A percentile compares a stretch with the other conserved stretches of the same genome.
These are phyloP conservation scores for Bryoerythrophyllum caledonicum DNA, from an alignment of 225 moss, liverwort and hornwort species.

Conservation along the genomic window DNA sequence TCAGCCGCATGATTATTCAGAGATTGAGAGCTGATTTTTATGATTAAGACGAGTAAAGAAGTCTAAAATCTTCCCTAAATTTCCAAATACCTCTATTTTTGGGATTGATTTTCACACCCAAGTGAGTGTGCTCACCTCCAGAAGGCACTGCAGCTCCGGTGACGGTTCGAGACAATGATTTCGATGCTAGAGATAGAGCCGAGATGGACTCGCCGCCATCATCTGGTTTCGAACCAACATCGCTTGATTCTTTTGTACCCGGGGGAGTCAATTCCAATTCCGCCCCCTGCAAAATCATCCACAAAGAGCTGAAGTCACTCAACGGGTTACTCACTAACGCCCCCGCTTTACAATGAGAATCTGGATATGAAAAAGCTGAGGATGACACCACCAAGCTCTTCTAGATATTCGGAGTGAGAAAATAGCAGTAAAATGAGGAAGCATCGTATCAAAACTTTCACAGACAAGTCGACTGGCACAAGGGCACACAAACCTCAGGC, in stretches of 20 bases:
- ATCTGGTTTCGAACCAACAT: constrained; percentile 25
- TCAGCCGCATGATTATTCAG: no score
- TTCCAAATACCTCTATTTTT: background rate
- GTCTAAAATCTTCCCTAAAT: no score
- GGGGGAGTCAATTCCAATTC: constrained; percentile 54
- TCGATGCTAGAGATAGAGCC: constrained; percentile 40
- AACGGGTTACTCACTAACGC: background rate
- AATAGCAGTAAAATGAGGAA: no score
- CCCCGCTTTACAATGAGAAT: background rate
- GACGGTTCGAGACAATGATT: constrained; percentile 30
- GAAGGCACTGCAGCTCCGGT: constrained; percentile 8
- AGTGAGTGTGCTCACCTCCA: constrained; percentile 29
- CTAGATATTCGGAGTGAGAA: no score
- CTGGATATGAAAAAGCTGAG: background rate
- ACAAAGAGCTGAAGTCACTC: background rate
- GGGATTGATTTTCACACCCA: background rate
- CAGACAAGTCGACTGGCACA: background rate
- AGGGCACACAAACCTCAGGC: constrained; percentile 46
- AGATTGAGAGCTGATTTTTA: no score
- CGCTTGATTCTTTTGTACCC: constrained; percentile 42
- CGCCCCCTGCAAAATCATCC: constrained; percentile 35
- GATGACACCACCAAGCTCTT: no score
- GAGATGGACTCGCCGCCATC: constrained; percentile 34
- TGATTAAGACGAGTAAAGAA: no score
- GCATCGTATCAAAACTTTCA: no score